These are phyloP conservation scores for Tetrapisispora taiwanensis DNA, from an alignment of 805 yeast species.

Conservation along the genomic window DNA sequence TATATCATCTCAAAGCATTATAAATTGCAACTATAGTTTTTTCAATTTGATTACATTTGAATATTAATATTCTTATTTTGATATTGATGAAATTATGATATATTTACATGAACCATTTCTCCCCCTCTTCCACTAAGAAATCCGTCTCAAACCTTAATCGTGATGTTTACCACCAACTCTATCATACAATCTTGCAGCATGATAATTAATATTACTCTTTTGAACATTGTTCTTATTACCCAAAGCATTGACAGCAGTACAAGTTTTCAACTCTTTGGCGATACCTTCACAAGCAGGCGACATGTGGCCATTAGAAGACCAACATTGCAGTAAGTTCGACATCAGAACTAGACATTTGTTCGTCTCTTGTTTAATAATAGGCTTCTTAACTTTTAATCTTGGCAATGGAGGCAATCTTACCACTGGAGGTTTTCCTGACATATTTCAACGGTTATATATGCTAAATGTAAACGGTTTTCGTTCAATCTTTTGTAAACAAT, in stretches of 20 bases:
- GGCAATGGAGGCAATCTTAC: conserved; percentile 61
- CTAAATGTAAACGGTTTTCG: too few relatives aligned
- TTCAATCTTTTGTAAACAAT: too few relatives aligned
- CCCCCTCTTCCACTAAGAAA: too few relatives aligned
- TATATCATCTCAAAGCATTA: too few relatives aligned
- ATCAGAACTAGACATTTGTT: conserved; percentile 71
- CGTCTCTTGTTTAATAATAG: conserved; percentile 45
- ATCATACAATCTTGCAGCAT: conserved; percentile 41
- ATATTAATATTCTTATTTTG: too few relatives aligned
- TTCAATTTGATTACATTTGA: too few relatives aligned
- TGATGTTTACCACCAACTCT: conserved; percentile 41
- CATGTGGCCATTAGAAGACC: conserved; percentile 94
- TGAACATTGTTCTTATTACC: conserved; percentile 18
- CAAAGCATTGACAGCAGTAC: conserved; percentile 42
- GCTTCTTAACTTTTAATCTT: conserved; percentile 57
- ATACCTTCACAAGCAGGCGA: conserved; percentile 51
- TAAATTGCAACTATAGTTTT: too few relatives aligned
- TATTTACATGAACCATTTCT: too few relatives aligned
- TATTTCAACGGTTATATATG: not conserved
- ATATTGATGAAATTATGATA: too few relatives aligned
- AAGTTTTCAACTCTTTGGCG: conserved; percentile 60
- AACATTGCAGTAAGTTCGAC: conserved; percentile 81
- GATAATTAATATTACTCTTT: conserved; percentile 41
- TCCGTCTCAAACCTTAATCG: conserved; percentile 16
- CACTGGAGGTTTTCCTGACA: conserved; percentile 33